phyloP scores from a whole-genome alignment of 2,329 filamentous ascomycete genomes.

The Ophiostoma montium region DNA sequence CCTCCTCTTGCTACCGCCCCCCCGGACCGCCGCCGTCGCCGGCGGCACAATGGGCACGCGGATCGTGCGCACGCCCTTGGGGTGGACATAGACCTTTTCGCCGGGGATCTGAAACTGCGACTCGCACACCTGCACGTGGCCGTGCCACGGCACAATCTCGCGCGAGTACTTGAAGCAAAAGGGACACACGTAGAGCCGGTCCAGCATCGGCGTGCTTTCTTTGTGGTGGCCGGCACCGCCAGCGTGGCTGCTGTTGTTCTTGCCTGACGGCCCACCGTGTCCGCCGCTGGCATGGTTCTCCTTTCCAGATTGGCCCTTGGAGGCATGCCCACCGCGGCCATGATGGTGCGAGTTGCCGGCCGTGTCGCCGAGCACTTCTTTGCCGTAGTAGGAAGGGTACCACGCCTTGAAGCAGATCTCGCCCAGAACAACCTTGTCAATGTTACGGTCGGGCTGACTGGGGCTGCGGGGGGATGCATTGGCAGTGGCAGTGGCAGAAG shows the following conservation, averaged over 20 bases:
- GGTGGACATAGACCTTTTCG: conserved; percentile 56
- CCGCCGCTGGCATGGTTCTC: conserved; percentile 12
- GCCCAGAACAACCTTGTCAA: conserved; percentile 76
- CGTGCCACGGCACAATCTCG: conserved; percentile 43
- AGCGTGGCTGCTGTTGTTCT: neutral
- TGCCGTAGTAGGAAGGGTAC: conserved; percentile 86
- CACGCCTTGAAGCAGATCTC: conserved; percentile 74
- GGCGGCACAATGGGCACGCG: conserved; percentile 20
- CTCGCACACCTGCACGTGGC: conserved; percentile 45
- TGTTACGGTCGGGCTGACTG: conserved; percentile 50
- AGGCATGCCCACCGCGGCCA: neutral
- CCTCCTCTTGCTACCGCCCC: neutral
- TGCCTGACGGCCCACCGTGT: neutral
- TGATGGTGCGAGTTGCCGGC: conserved; percentile 18
- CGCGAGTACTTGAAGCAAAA: conserved; percentile 88
- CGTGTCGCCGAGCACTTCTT: conserved; percentile 46
- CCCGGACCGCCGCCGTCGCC: neutral
- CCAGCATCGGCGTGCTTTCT: conserved; percentile 33
- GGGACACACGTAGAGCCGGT: conserved; percentile 72
- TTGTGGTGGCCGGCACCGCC: conserved; percentile 13
- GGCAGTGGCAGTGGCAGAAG: neutral
- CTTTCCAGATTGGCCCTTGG: conserved; percentile 12
- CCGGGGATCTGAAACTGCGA: conserved; percentile 43
- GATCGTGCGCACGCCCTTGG: conserved; percentile 29
- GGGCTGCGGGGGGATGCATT: too few species aligned